Evolutionary conservation across 1,284 basidiomycete species (phyloP), one percentile per base, ranked within the genome.

Genomic region (Agroathelia rolfsii): DNA sequence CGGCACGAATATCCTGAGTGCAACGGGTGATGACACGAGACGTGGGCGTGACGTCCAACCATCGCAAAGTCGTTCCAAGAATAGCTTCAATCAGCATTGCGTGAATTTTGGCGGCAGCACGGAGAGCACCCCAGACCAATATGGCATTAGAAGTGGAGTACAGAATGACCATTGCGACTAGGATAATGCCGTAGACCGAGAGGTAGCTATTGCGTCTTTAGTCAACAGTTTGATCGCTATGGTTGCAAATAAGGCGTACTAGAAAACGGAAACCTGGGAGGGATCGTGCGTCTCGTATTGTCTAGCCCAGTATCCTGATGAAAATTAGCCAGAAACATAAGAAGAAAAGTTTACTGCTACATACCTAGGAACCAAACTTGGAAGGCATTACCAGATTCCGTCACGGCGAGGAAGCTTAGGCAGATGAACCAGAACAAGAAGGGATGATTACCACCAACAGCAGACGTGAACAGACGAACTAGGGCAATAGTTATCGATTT

Each of bases 361-460:
- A n/a, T n/a, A 21, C 69, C 71, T 6, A 74, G 56, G 54, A 66
- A 72, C 58, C 64, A 72, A 2, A 56, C 57, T 41, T 69, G 62
- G 32, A 62, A 56, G 0, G 58, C 51, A 12, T 42, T 41, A 13
- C 39, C 34, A 15, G 47, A 22, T 22, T 56, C 47, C 3, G 43
- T 43, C 3, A 50, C 16, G 6, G 51, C 24, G 31, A 56, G 36
- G 5, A 43, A 41, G 13, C 35, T 30, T 13, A 56, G 24, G 38
- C 62, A 61, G 8, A 50, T 29, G 3, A 50, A 28, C 43, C 61
- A 65, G 42, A 68, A 68, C 3, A 63, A 16, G 11, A 56, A 18
- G 4, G 60, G 58, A 23, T 56, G 49, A 14, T 51, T 49, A 4
- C 68, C 67, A 17, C 64, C 63, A 30, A 70, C 43, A 28, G 55